These are phyloP conservation scores for Suhomyces ambrosiae DNA, from an alignment of 1,139 yeast genomes.

Conservation along the genomic window DNA sequence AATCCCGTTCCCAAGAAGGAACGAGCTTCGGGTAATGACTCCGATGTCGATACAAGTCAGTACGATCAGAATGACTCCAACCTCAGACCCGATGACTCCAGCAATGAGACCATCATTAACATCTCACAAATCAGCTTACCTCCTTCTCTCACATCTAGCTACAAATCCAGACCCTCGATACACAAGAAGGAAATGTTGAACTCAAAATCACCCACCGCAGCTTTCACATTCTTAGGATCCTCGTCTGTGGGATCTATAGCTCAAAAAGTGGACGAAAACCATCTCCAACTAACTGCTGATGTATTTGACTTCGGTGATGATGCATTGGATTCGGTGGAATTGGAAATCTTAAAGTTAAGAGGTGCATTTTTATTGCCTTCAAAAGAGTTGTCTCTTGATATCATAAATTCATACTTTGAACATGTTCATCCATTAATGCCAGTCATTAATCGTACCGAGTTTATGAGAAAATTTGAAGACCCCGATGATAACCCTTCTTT, in stretches of 20 bases:
- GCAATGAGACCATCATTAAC: conserved; percentile 45
- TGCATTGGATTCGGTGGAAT: conserved; percentile 63
- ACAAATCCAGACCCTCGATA: conserved; percentile 43
- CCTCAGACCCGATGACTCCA: conserved; percentile 8
- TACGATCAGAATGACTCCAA: conserved; percentile 2
- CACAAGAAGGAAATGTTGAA: conserved; percentile 37
- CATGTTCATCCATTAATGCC: conserved; percentile 74
- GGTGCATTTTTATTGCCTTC: conserved; percentile 77
- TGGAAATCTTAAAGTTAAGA: conserved; percentile 64
- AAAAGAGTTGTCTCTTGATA: conserved; percentile 59
- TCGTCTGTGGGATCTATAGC: conserved; percentile 46
- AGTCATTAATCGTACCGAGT: conserved; percentile 63
- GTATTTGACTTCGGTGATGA: conserved; percentile 40
- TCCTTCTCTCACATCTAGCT: conserved; percentile 46
- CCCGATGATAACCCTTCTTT: conserved; percentile 69
- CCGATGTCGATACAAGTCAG: conserved; percentile 5
- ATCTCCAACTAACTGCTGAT: conserved; percentile 45
- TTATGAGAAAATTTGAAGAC: conserved; percentile 58
- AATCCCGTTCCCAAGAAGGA: conserved; percentile 10
- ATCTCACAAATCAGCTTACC: conserved; percentile 49
- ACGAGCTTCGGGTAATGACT: conserved; percentile 3
- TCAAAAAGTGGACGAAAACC: conserved; percentile 48
- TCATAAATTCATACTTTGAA: conserved; percentile 64
- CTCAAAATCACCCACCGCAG: conserved; percentile 23
- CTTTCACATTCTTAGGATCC: conserved; percentile 45